Evolutionary conservation across 345 rosid genomes (phyloP), one percentile per base, ranked within the genome.

Genomic region (Populus simonii): DNA sequence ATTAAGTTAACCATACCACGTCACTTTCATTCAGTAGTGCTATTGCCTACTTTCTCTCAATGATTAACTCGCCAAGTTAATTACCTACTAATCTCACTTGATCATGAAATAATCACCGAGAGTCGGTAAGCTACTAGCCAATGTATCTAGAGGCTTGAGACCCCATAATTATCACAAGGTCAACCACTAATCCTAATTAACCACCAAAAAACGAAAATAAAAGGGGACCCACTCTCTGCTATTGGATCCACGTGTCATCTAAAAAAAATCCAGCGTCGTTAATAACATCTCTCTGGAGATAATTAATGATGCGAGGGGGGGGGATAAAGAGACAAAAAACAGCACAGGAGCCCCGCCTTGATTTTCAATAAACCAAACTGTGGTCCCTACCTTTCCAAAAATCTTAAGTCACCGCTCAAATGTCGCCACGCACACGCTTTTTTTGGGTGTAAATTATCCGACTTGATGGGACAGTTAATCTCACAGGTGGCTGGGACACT

Each of bases 331-430:
- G 69, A 61, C 59, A 18, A 71, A 63, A 65, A 25, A 66, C 23
- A 63, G 68, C 89, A 80, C 89, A 81, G 55, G 89, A 83, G 66
- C 69, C 89, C 51, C 81, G 89, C 84, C 83, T 73, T 70, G 71
- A 23, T 71, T 81, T 77, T 80, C 80, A 79, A 81, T 73, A 82
- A 84, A 83, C 80, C 27, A 22, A 62, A 27, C 66, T 31, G 71
- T 41, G 79, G 83, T 55, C 84, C 84, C 82, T 39, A 17, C 45
- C 38, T 35, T 8, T 16, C 4, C 3, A 4, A 17, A 3, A 4
- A 17, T 3, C 0, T 11, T 6, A 68, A 5, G 68, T 36, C 57
- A 15, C 84, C 79, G 9, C 22, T 77, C 3, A 1, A 0, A 7
- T 6, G n/a, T 0, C 3, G 79, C 77, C 88, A 86, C 83, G 87